These are phyloP conservation scores for Annulohypoxylon truncatum DNA, from an alignment of 2,329 filamentous ascomycete species.

Conservation along the genomic window DNA sequence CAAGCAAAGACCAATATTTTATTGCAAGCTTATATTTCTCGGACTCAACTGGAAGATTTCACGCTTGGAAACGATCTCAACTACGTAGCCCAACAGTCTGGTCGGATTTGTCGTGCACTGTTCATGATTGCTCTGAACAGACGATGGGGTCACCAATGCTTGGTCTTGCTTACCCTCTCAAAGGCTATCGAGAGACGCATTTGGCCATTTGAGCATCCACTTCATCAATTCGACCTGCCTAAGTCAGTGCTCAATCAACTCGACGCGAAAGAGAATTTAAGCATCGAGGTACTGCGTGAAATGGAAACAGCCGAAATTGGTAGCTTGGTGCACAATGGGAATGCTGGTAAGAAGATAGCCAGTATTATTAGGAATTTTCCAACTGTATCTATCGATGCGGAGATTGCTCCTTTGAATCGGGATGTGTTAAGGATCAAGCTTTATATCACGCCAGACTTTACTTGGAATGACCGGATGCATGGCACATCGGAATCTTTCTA, in stretches of 20 bases:
- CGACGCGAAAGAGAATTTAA: constrained; percentile 80
- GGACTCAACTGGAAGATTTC: constrained; percentile 90
- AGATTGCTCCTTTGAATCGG: constrained; percentile 94
- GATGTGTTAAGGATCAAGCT: constrained; percentile 94
- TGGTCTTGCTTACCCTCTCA: constrained; percentile 89
- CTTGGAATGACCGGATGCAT: constrained; percentile 93
- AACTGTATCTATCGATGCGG: constrained; percentile 87
- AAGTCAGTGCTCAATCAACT: constrained; percentile 85
- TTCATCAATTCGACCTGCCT: constrained; percentile 93
- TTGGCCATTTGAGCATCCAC: constrained; percentile 94
- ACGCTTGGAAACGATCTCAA: constrained; percentile 90
- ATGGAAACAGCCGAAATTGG: constrained; percentile 96
- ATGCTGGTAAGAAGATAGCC: constrained; percentile 83
- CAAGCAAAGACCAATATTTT: constrained; percentile 97
- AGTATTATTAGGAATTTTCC: constrained; percentile 91
- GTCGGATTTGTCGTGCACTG: constrained; percentile 90
- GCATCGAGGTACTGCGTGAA: constrained; percentile 86
- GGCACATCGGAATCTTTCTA: constrained; percentile 97
- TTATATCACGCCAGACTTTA: constrained; percentile 87
- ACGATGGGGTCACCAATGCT: constrained; percentile 94
- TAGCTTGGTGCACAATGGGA: constrained; percentile 87
- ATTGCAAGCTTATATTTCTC: constrained; percentile 92
- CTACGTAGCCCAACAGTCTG: constrained; percentile 95
- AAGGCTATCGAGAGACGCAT: constrained; percentile 97
- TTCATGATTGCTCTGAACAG: constrained; percentile 98